Base-by-base conservation (phyloP, 1,139 yeast species). In the Zhuliangozyma parablackwelliae region DNA sequence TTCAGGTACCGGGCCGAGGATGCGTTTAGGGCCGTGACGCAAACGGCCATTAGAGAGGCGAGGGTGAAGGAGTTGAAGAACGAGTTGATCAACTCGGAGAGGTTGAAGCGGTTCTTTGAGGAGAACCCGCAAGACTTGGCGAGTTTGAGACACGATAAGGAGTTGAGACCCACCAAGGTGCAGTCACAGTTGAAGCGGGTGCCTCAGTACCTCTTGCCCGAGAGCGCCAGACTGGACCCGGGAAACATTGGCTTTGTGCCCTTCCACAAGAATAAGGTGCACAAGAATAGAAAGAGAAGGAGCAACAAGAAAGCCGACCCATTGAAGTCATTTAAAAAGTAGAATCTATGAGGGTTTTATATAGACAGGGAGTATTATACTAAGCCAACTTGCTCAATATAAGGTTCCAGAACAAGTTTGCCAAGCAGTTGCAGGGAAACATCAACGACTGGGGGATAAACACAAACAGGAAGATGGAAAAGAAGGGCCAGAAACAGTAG, bases 1-100 rank as follows among this genome's bases (percentile, higher is more conserved):
- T 94, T 94, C 74, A 78, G 98, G 51, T 94, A 94, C 61, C 82
- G 99, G 72, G 81, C 90, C 66, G 97, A 92, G 54, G 98, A 92
- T 65, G 97, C 96, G 1, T 92, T 92, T 64, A 78, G 97, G 63
- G 87, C 97, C 0, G 95, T 94, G 24, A 92, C 98, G 0, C 81
- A 79, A 43, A 82, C 86, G 7, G 86, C 96, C 1, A 78, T 94
- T 23, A 80, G 97, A 61, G 97, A 92, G 55, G 97, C 98, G 1
- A 78, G 98, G 53, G 78, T 90, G 39, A 85, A 81, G 56, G 99
- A 94, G 59, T 74, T 94, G 57, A 85, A 86, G 57, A 78, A 82
- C 51, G 98, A 94, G 60, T 72, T 94, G 57, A 69, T 94, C 44
- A 80, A 90, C 31, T 85, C 95, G 47, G 97, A 89, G 46, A 89